Base-by-base conservation (phyloP, 768 basidiomycete genomes). In the Aureoboletus auriporus region DNA sequence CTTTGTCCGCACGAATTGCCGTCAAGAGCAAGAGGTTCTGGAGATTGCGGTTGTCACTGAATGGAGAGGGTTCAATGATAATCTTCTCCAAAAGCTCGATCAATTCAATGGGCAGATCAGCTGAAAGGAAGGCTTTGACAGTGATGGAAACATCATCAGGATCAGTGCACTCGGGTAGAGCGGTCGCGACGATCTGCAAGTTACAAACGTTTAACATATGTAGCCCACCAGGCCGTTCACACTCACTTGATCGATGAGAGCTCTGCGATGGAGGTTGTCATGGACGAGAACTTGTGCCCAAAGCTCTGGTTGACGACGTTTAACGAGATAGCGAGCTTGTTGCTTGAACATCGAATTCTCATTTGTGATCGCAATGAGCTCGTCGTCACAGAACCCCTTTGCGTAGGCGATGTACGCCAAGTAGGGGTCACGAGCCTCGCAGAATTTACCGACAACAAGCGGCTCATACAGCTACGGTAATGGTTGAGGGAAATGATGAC, bases 331-430 rank as follows among this genome's bases (percentile, higher is more conserved):
- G 27, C 96, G 86, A 44, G 96, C 91, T 69, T 98, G 96, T 62
- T 99, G 95, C 71, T 98, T 99, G 80, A 94, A 99, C 96, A 99
- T 99, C 11, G 93, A 86, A 74, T 99, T 99, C 56, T 95, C 94
- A 64, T 98, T 98, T 41, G 96, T 98, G 67, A 99, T 95, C 17
- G 82, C 68, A 62, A 99, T 94, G 51, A 99, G 80, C 69, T 99
- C 96, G 6, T 98, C 93, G 56, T 99, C 96, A 64, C 96, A 99
- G 69, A 97, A 88, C 49, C 96, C 96, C 67, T 98, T 98, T 33
- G 96, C 96, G 63, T 98, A 99, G 0, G 96, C 96, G 58, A 99
- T 98, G 72, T 95, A 99, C 20, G 96, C 96, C 50, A 99, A 76
- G 72, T 96, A 97, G 1, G 96, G 96, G 65, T 99, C 96, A 37